Evolutionary conservation across 2,329 filamentous ascomycete genomes (phyloP).

Genomic region (Colletotrichum shisoi): DNA sequence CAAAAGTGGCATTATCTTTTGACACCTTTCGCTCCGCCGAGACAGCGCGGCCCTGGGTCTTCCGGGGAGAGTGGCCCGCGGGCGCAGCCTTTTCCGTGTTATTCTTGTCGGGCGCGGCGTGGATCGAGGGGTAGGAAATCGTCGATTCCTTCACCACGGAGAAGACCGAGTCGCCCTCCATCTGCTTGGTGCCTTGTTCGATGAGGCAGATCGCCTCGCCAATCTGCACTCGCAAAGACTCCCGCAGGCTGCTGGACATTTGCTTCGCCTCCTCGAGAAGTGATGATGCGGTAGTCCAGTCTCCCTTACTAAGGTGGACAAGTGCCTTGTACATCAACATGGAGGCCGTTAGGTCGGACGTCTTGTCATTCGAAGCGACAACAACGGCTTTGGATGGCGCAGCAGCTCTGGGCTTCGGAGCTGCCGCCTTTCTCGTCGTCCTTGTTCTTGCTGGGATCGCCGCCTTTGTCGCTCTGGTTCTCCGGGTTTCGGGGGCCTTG

Average conservation of each 20-base stretch:
- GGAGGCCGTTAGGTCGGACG: slow-evolving; percentile 49
- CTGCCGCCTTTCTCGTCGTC: slow-evolving; percentile 32
- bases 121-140: slow-evolving; percentile 80
- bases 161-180: slow-evolving; percentile 82
- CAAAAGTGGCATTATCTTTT: slow-evolving; percentile 52
- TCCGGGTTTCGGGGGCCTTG: slow-evolving; percentile 39
- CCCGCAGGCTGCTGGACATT: slow-evolving; percentile 52
- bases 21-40: slow-evolving; percentile 44
- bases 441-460: slow-evolving; percentile 37
- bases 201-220: slow-evolving; percentile 73
- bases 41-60: slow-evolving; percentile 33
- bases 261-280: slow-evolving; percentile 61
- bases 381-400: slow-evolving; percentile 37
- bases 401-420: slow-evolving; percentile 43
- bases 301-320: slow-evolving; percentile 57
- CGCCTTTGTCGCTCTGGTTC: slow-evolving; percentile 40
- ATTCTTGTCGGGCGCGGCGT: slow-evolving; percentile 52
- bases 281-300: slow-evolving; percentile 66
- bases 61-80: slow-evolving; percentile 50
- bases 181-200: slow-evolving; percentile 72
- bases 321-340: slow-evolving; percentile 56
- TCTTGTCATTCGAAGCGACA: slow-evolving; percentile 7
- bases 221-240: slow-evolving; percentile 62
- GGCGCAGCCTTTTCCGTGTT: slow-evolving; percentile 49
- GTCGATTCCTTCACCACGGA: slow-evolving; percentile 93